Percentiles rank a stretch among this genome's conserved stretches.
These are phyloP conservation scores for Aureobasidium sp. DNA, from an alignment of 2,329 filamentous ascomycete species.

Conservation along the genomic window DNA sequence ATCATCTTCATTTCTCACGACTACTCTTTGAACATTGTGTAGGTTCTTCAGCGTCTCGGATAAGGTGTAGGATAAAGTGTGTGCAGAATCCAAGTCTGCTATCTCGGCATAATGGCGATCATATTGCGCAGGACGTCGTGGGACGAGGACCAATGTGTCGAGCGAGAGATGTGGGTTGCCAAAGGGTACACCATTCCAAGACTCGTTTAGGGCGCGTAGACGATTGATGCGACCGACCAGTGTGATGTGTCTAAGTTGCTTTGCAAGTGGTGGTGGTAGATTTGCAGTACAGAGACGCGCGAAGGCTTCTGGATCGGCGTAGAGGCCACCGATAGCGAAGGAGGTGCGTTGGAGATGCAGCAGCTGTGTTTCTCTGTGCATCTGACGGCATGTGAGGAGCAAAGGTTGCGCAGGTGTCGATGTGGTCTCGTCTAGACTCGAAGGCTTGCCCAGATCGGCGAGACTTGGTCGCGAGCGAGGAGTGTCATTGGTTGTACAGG, in stretches of 20 bases:
- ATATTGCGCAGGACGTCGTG: constrained; percentile 22
- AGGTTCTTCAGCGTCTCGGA: constrained; percentile 16
- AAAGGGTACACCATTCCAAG: constrained; percentile 27
- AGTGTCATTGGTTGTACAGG: background rate
- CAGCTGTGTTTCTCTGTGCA: constrained; percentile 15
- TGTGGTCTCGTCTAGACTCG: background rate
- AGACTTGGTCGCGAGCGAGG: background rate
- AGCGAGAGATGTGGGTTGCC: constrained; percentile 23
- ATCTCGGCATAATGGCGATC: constrained; percentile 20
- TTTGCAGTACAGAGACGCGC: constrained; percentile 17
- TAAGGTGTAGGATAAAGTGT: constrained; percentile 18
- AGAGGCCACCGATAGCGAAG: constrained; percentile 21
- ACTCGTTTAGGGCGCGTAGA: constrained; percentile 26
- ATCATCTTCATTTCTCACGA: constrained; percentile 22
- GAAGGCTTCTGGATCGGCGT: constrained; percentile 22
- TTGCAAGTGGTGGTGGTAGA: constrained; percentile 16
- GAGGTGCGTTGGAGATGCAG: constrained; percentile 22
- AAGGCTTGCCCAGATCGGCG: background rate
- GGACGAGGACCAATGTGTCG: constrained; percentile 24
- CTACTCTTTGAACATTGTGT: constrained; percentile 20
- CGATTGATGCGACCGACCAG: constrained; percentile 24
- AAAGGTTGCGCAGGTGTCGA: background rate
- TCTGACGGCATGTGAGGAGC: constrained; percentile 11
- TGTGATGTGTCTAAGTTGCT: constrained; percentile 23
- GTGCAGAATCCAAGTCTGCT: constrained; percentile 26